Conservation (phyloP, 495 filamentous ascomycete genomes). For the Xylaria venustula region DNA sequence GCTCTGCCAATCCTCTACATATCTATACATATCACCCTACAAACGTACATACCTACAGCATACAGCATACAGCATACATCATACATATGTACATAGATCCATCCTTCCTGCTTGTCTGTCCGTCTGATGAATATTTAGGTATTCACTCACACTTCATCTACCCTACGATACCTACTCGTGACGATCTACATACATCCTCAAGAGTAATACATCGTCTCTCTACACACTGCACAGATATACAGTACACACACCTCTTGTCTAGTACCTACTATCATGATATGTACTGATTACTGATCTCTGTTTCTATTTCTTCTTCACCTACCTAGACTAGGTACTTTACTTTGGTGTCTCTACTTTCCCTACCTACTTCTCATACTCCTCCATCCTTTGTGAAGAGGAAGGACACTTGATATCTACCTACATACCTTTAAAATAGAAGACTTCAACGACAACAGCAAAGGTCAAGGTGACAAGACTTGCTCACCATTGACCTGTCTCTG, state of each 20-base stretch:
- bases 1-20: no score
- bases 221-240: not conserved
- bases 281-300: constrained; percentile 8
- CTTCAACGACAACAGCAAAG: no score
- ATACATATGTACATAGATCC: constrained; percentile 2
- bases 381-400: no score
- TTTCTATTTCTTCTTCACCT: not conserved
- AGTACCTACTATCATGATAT: not conserved
- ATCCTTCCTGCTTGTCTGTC: not conserved
- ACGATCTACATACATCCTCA: no score
- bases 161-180: not conserved
- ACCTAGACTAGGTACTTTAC: not conserved
- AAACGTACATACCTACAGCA: constrained; percentile 10
- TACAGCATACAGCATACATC: not conserved
- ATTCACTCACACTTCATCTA: not conserved
- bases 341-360: no score
- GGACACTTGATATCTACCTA: no score
- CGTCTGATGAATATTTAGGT: not conserved
- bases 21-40: constrained; percentile 5
- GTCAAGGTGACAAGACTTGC: not conserved
- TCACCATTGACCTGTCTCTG: constrained; percentile 4
- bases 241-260: not conserved
- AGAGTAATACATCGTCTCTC: no score
- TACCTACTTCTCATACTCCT: not conserved
- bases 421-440: no score